Evolutionary conservation across 805 yeast genomes (phyloP).

Genomic region (Kazachstania martiniae): DNA sequence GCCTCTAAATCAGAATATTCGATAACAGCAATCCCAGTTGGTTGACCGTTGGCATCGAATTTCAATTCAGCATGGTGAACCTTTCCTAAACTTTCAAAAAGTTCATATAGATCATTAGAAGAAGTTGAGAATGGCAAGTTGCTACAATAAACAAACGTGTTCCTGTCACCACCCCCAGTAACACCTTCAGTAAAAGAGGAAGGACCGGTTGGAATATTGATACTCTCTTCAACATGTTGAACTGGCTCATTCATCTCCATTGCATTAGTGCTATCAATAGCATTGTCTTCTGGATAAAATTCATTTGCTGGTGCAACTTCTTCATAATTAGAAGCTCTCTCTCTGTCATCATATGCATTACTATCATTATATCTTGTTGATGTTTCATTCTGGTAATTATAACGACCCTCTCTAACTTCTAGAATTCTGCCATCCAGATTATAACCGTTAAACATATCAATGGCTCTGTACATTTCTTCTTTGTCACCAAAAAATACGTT

Average conservation of each 20-base stretch:
- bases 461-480: slow-evolving; percentile 63
- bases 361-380: not conserved
- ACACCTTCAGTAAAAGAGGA: slow-evolving; percentile 52
- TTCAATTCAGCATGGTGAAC: slow-evolving; percentile 71
- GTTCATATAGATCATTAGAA: slow-evolving; percentile 68
- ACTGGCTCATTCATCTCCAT: too few relatives aligned
- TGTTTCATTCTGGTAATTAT: slow-evolving; percentile 1
- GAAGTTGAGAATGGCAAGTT: slow-evolving; percentile 87
- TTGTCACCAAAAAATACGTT: slow-evolving; percentile 62
- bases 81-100: slow-evolving; percentile 75
- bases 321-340: too few relatives aligned
- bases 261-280: slow-evolving; percentile 5
- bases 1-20: slow-evolving; percentile 52
- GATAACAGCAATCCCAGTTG: slow-evolving; percentile 78
- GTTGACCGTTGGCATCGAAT: slow-evolving; percentile 47
- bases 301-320: not conserved
- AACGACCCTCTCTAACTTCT: slow-evolving; percentile 16
- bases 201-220: not conserved
- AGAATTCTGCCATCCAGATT: slow-evolving; percentile 24
- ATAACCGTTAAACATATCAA: slow-evolving; percentile 63
- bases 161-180: slow-evolving; percentile 48
- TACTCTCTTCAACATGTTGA: not conserved
- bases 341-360: not conserved
- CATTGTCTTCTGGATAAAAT: slow-evolving; percentile 1
- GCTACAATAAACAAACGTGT: slow-evolving; percentile 51